Percentiles rank a stretch among this genome's conserved stretches.
These are phyloP conservation scores for Craspedostauros australis DNA, from an alignment of 108 stramenopile genomes.

Conservation along the genomic window DNA sequence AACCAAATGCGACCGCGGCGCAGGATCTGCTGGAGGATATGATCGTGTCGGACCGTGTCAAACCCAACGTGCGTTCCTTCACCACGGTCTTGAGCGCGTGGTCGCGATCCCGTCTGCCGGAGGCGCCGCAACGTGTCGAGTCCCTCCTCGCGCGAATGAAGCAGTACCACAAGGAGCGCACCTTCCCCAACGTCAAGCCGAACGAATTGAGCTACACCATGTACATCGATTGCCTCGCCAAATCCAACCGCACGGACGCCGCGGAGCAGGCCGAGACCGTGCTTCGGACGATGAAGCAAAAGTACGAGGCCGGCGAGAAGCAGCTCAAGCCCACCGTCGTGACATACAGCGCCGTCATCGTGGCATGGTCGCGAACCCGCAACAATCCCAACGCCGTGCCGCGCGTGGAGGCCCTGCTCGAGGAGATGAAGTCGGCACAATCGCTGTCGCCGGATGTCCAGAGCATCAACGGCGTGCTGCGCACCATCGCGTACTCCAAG, in stretches of 20 bases:
- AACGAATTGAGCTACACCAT: constrained; percentile 26
- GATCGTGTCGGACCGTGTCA: not conserved
- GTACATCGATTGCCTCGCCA: constrained; percentile 25
- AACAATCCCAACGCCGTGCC: constrained; percentile 7
- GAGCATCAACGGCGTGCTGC: too few relatives aligned
- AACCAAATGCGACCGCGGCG: not conserved
- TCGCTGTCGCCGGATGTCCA: too few relatives aligned
- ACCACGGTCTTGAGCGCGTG: constrained; percentile 48
- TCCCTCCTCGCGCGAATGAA: constrained; percentile 17
- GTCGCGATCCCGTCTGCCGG: constrained; percentile 25
- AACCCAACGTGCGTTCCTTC: constrained; percentile 44
- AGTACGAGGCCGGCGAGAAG: constrained; percentile 34
- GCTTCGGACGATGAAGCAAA: constrained; percentile 45
- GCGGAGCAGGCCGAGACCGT: constrained; percentile 49
- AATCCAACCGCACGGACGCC: constrained; percentile 8
- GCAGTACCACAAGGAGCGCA: constrained; percentile 6
- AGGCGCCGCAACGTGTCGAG: constrained; percentile 26
- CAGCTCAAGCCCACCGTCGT: constrained; percentile 26
- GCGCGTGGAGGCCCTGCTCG: constrained; percentile 13
- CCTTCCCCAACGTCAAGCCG: constrained; percentile 20
- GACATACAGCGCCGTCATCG: constrained; percentile 32
- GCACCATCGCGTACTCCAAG: too few relatives aligned
- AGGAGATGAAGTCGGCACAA: too few relatives aligned
- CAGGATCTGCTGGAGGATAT: not conserved
- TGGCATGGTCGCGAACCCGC: constrained; percentile 24